Conservation (phyloP, 306 rosid species). For the Datisca glomerata region DNA sequence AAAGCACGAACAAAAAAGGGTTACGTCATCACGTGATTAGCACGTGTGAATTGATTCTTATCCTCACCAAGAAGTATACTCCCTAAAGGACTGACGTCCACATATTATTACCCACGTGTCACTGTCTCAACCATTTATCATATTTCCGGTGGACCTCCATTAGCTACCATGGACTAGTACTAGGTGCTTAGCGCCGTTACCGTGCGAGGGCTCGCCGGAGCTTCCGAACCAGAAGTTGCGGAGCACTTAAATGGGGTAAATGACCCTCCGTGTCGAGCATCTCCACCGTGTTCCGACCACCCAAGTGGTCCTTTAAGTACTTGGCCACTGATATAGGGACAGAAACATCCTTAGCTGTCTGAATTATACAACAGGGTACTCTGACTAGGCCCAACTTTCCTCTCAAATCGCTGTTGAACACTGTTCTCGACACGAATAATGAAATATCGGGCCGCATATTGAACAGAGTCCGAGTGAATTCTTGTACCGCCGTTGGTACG, state of each 20-base stretch:
- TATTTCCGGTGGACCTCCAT: background rate
- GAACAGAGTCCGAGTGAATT: slow-evolving; percentile 76
- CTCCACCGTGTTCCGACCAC: slow-evolving; percentile 60
- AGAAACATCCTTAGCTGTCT: slow-evolving; percentile 57
- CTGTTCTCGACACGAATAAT: slow-evolving; percentile 47
- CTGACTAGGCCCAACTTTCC: slow-evolving; percentile 64
- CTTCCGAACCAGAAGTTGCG: slow-evolving; percentile 39
- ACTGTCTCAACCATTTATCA: slow-evolving; percentile 13
- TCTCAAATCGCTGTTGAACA: slow-evolving; percentile 71
- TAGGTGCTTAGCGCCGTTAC: slow-evolving; percentile 11
- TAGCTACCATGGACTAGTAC: background rate
- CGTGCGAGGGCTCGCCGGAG: slow-evolving; percentile 50
- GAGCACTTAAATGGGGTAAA: slow-evolving; percentile 82
- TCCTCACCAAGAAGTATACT: slow-evolving; percentile 33
- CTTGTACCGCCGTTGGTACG: slow-evolving; percentile 68
- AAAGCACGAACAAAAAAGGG: background rate
- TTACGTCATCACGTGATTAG: slow-evolving; percentile 33
- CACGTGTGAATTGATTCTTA: slow-evolving; percentile 65
- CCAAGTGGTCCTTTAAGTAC: slow-evolving; percentile 65
- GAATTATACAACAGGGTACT: slow-evolving; percentile 76
- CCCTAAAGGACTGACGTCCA: slow-evolving; percentile 22
- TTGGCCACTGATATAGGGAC: slow-evolving; percentile 69
- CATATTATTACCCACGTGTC: slow-evolving; percentile 47
- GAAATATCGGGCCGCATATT: slow-evolving; percentile 94
- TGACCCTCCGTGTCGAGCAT: slow-evolving; percentile 89